Evolutionary conservation across 1,284 basidiomycete species (phyloP), one percentile per base, ranked within the genome.

Genomic region (Sanghuangporus weigelae): DNA sequence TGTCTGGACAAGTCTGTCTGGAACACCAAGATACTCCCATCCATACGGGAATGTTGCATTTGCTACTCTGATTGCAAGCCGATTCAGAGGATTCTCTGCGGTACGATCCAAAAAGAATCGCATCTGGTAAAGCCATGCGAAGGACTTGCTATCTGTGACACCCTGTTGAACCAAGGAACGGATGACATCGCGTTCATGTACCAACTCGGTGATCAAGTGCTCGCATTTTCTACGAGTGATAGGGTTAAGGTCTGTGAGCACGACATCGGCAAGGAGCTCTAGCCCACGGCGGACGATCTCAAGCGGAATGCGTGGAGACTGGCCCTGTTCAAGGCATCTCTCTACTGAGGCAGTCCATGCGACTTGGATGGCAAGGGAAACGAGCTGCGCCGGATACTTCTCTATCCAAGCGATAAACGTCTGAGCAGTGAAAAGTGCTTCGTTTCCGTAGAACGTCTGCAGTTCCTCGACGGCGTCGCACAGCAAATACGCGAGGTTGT

Each of bases 121-220:
- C 96, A 99, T 98, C 73, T 99, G 96, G 69, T 95, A 97, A 10
- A 98, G 80, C 97, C 97, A 99, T 6, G 86, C 84, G 74, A 99
- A 99, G 63, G 84, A 84, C 68, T 85, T 87, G 64, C 84, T 77
- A 66, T 90, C 87, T 1, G 77, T 67, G 10, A 92, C 82, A n/a
- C 79, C 76, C 69, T 89, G 83, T 62, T 85, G 80, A 59, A 93
- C 83, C 60, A 99, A 86, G 10, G 84, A 78, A 16, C 96, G 90
- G 49, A 90, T 90, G 49, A 98, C 95, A 75, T 99, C 96, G 68
- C 96, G 85, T 74, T 99, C 95, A 73, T 99, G 97, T 10, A 99
- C 97, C 3, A 99, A 86, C 75, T 99, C 97, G 1, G 96, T 99
- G 78, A 99, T 98, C 69, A 99, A 87, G 72, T 98, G 96, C 72